Evolutionary conservation across 108 stramenopile genomes (phyloP), one percentile per base, ranked within the genome.

Genomic region (Skeletonema tropicum): DNA sequence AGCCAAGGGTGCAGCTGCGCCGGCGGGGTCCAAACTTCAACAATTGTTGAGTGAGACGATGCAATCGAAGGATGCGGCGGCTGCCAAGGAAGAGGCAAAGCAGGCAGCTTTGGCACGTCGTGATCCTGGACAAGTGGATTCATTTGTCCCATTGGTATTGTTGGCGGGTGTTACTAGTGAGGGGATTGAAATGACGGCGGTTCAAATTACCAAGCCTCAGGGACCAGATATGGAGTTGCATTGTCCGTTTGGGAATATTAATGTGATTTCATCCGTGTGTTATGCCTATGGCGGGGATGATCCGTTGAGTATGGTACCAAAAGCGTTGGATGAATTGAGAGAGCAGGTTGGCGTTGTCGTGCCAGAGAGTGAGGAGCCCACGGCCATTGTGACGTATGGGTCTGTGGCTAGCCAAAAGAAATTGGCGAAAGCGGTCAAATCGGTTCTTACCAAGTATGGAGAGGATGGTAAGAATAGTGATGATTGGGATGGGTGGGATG

Each of bases 381-480:
- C 86, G 13, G 88, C 74, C 0, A 80, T 95, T 39, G 83, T 95
- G 9, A 74, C 88, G 5, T 95, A 91, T 70, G 91, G 91, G 17
- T 77, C 88, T 0, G 66, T 66, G 36, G 72, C 59, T 8, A 83
- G 81, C 26, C 94, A 95, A 32, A 60, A 68, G 57, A 69, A 60
- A 33, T 38, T 80, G 72, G 66, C 72, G 71, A 77, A 61, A 38
- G 70, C 30, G 49, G 75, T 68, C 57, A 88, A 71, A 48, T 32
- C 36, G 65, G 77, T 21, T 68, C 78, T 88, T 60, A 76, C 29
- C 68, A 83, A 57, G 32, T 83, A 60, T 71, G 76, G 81, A 33
- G 63, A 60, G 12, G 73, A 77, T 6, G 49, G 67, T 1, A 39
- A 66, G 29, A 38, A 77, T 13, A 66, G 86, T n/a, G 87, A 91